Evolutionary conservation across 495 filamentous ascomycete species (phyloP), one percentile per base, ranked within the genome.

Genomic region (Aspergillus cristatus): DNA sequence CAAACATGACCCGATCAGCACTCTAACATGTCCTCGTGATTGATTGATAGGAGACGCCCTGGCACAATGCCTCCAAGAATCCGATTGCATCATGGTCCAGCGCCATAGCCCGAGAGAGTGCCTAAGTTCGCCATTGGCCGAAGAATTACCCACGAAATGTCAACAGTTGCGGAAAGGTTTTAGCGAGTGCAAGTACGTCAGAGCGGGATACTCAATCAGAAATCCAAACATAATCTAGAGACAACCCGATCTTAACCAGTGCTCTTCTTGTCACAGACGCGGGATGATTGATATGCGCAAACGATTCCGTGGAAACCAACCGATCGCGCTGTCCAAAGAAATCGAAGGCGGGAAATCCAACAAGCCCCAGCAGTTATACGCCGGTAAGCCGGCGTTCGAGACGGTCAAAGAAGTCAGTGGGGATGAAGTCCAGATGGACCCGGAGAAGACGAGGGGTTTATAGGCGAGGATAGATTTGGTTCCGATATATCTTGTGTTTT

Each of bases 281-380:
- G 91, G 93, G 35, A 77, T 93, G 79, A 76, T 97, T 52, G 91
- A 98, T 63, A 98, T 98, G 93, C 82, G 93, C 54, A 98, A 98
- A 63, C 81, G 93, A 15, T 97, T 98, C 67, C 75, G 93, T 30
- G 93, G 91, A n/a, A 97, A 98, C 63, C 74, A 84, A 47, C 88
- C 91, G 31, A 71, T 94, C 44, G 70, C 76, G 17, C 71, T 83
- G 18, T 63, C 66, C 33, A 66, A 77, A 43, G 78, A 88, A 49
- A 39, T 72, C 14, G 71, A 83, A 33, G 69, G 66, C 26, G 75
- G 72, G 22, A 65, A 69, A 30, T 54, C 63, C 14, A 58, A 62
- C 33, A 42, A 53, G 17, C 48, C 38, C 20, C 55, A 48, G 40
- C 83, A 89, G 57, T 55, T 96, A 34, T 96, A 96, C 60, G 85